Conservation (phyloP, 2,329 filamentous ascomycete species). For the Curvularia hawaiiensis region DNA sequence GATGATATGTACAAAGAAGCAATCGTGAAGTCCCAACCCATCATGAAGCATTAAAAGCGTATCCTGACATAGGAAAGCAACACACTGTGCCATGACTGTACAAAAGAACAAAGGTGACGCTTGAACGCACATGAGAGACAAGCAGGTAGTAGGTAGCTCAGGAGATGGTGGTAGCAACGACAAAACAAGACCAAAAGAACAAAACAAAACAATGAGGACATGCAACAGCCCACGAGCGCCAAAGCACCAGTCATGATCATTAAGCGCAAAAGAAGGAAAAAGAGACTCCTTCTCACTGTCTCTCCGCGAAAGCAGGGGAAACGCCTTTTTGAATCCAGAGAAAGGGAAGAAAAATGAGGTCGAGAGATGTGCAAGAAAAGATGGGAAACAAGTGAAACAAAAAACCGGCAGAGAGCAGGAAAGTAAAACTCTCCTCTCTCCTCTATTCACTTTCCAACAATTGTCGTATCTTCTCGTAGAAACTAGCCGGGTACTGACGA, state of each 20-base stretch:
- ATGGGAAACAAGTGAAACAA: neutral
- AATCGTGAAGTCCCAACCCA: neutral
- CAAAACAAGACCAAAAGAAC: neutral
- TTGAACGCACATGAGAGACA: slow-evolving; percentile 7
- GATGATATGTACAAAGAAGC: slow-evolving; percentile 4
- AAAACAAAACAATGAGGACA: neutral
- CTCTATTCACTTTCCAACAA: slow-evolving; percentile 39
- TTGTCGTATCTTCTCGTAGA: slow-evolving; percentile 54
- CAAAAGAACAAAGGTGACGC: slow-evolving; percentile 4
- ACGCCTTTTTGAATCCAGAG: neutral
- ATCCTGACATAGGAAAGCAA: slow-evolving; percentile 1
- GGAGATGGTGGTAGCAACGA: neutral
- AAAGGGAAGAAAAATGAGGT: neutral
- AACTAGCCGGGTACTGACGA: slow-evolving; percentile 52
- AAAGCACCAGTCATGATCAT: slow-evolving; percentile 9
- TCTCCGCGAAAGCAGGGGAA: neutral
- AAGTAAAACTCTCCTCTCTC: neutral
- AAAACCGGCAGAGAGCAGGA: neutral
- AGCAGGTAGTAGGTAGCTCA: neutral
- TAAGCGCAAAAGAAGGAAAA: neutral
- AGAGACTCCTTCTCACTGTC: neutral
- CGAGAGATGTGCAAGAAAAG: neutral
- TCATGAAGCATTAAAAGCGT: slow-evolving; percentile 9
- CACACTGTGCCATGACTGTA: neutral
- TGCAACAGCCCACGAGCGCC: neutral